Evolutionary conservation across 306 rosid species (phyloP).

Genomic region (Ziziphus jujuba): DNA sequence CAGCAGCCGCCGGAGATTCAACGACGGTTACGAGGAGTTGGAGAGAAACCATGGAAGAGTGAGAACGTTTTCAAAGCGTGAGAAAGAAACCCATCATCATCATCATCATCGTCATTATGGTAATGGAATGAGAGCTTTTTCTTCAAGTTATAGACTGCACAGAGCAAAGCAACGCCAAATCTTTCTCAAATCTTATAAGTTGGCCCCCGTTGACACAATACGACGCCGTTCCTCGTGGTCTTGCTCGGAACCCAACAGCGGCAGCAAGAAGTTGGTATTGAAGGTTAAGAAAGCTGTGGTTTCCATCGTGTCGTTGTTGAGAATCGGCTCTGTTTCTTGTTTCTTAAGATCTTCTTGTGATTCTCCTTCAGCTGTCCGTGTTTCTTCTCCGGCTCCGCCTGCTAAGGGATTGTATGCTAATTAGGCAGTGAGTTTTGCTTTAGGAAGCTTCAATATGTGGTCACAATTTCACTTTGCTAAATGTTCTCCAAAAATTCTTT

Average conservation of each 20-base stretch:
- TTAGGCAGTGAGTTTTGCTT: too few relatives aligned
- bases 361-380: conserved; percentile 35
- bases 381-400: conserved; percentile 29
- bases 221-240: conserved; percentile 17
- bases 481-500: too few relatives aligned
- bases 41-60: not conserved
- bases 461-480: too few relatives aligned
- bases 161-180: conserved; percentile 60
- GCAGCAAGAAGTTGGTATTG: conserved; percentile 37
- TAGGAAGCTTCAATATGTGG: too few relatives aligned
- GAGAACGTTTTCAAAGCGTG: conserved; percentile 11
- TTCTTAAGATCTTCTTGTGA: conserved; percentile 26
- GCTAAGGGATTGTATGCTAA: too few relatives aligned
- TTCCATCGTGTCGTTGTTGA: conserved; percentile 35
- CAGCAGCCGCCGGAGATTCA: conserved; percentile 35
- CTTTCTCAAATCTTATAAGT: conserved; percentile 54
- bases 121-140: conserved; percentile 25
- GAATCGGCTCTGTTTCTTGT: conserved; percentile 28
- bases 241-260: conserved; percentile 29
- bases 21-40: conserved; percentile 45
- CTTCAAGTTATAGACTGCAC: conserved; percentile 45
- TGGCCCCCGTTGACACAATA: conserved; percentile 33
- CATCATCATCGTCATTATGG: too few relatives aligned
- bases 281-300: conserved; percentile 51
- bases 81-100: not conserved